Base-by-base conservation (phyloP, 148 eudicot genomes). In the Amaranthus palmeri region DNA sequence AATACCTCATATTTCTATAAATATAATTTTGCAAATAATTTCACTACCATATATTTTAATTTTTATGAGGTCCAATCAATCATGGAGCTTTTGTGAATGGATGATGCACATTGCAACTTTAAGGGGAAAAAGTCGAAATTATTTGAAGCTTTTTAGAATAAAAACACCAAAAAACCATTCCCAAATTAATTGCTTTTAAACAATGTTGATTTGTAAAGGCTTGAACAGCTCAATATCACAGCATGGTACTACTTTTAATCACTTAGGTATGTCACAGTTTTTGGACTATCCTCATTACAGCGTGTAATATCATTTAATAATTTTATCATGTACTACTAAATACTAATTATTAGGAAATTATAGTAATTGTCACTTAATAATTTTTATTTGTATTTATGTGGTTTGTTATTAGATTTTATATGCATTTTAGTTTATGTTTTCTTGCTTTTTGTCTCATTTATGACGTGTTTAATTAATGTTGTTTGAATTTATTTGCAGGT, bases 31-130 rank as follows among this genome's bases (percentile, higher is more conserved):
- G 63, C 62, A 8, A 59, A 61, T 61, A 63, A 43, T 13, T 63
- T 11, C 44, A 5, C 3, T 63, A 44, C 48, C 15, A 13, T 62
- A 44, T 14, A 44, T 2, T 13, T 43, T 43, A n/a, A 61, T 12
- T 45, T 10, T 25, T 61, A 71, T 40, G 13, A 60, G 36, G 57
- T 60, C 66, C 66, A 60, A 71, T 51, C 57, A 58, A 71, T 71
- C 11, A 71, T 61, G 45, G 0, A 54, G 36, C 44, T 54, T 72
- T 65, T 50, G 55, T 54, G 60, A 66, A 74, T 40, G 47, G 71
- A 66, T 66, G 77, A 66, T 74, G 71, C 54, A 61, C 48, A 73
- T 72, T 65, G 63, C 77, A 56, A n/a, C 36, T 9, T 54, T 4
- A 64, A 9, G 56, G 48, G n/a, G 36, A 48, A 47, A 25, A 14